Evolutionary conservation across 306 rosid genomes (phyloP), one percentile per base, ranked within the genome.

Genomic region (Sindora glabra): DNA sequence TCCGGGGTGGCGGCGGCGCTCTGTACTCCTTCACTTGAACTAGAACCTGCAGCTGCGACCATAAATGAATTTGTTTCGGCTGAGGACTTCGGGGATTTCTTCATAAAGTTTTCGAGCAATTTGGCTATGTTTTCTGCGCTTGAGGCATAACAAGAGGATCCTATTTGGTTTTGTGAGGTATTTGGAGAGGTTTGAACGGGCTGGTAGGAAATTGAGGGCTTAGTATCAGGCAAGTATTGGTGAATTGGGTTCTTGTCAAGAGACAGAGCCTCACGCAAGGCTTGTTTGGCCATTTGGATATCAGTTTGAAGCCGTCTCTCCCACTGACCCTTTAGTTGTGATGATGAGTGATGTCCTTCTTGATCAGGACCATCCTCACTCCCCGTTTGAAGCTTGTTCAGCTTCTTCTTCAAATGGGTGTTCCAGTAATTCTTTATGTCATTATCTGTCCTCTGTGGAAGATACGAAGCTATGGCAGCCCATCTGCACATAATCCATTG

Each of bases 271-370:
- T 91, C 89, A 51, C 83, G 72, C 9, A 91, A 72, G 45, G 95
- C 98, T 74, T 80, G 87, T 23, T 85, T 91, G 56, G 98, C 98
- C 81, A 65, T 77, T 52, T 91, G 76, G 41, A 91, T 91, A 62
- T 91, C 95, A 16, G 96, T 91, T 58, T 91, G 98, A 42, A 91
- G 82, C 74, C 81, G 85, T 74, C 95, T 85, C 75, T 88, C 98
- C 98, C 98, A 91, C 63, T 91, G 95, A 19, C 98, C 98, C 54
- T 83, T 91, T 57, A 61, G 37, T 1, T 65, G 72, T 26, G 86
- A 54, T 26, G 72, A 41, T 12, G 79, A 65, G 5, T 32, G n/a
- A n/a, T n/a, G 52, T 3, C 59, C 74, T 5, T 59, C 68, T 26
- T 48, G 63, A 18, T 68, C 55, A 49, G 24, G 36, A 38, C 56